Evolutionary conservation across 73 alveolate species (phyloP), one percentile per base, ranked within the genome.

Genomic region (Tetrahymena thermophila): DNA sequence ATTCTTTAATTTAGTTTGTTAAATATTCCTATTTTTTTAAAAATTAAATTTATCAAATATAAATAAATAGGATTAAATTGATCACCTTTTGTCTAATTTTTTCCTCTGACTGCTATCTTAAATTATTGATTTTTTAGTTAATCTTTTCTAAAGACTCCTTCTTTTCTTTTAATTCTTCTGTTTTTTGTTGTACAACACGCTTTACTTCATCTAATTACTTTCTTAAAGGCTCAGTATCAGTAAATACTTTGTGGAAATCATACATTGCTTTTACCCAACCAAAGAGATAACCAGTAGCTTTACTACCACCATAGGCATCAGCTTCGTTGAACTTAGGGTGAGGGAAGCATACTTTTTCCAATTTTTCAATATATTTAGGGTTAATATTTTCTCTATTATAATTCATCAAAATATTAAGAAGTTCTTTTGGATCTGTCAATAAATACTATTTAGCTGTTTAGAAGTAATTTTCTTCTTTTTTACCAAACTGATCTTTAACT

Each of bases 251-350:
- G 94, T 97, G 97, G 96, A 94, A 98, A 43, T 94, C 97, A 44
- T 98, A 96, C 99, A 98, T 98, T 50, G 99, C 99, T 23, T 96
- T 97, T 31, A 98, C 99, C 99, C 99, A 98, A 84, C 96, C 96
- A 96, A 98, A 97, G 84, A 98, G 96, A 37, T 99, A 99, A 93
- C 96, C 97, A 57, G 99, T 97, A 7, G 99, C 99, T 42, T 97
- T 94, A 6, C 99, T 97, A 37, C 99, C 99, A 71, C 96, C 94
- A 43, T 96, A 96, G 38, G 98, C 98, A 93, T 95, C 97, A 55
- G 97, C 97, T 34, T 97, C 98, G 93, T 98, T 96, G 96, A 98
- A 96, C 34, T 97, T 97, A 37, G 98, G 98, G 43, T 96, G 96
- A 85, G 96, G 96, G 43, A 96, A 43, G 11, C 93, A 94, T 17